Percentiles rank a stretch among this genome's conserved stretches.
Conservation (phyloP, 768 basidiomycete species). For the Lactarius pseudohatsudake region DNA sequence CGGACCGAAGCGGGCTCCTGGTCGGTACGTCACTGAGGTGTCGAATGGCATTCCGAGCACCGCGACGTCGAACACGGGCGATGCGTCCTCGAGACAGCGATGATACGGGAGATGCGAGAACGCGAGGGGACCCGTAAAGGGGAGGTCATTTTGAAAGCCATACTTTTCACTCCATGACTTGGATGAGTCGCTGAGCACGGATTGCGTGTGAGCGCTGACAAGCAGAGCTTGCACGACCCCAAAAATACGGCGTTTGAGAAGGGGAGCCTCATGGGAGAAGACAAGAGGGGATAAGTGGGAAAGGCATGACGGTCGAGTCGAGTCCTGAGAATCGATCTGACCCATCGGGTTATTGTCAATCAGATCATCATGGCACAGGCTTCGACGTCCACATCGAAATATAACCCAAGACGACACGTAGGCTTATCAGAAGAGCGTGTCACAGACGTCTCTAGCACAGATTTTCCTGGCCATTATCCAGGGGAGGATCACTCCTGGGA, state of each 20-base stretch:
- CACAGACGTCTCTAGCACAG: slow-evolving; percentile 80
- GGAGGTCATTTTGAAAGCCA: slow-evolving; percentile 68
- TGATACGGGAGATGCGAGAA: slow-evolving; percentile 82
- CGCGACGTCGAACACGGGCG: slow-evolving; percentile 65
- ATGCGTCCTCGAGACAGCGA: slow-evolving; percentile 64
- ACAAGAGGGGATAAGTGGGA: neutral
- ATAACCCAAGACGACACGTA: slow-evolving; percentile 57
- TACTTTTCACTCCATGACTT: slow-evolving; percentile 64
- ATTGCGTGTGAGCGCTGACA: slow-evolving; percentile 11
- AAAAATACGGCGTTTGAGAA: neutral
- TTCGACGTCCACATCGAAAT: slow-evolving; percentile 22
- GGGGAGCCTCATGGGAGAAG: slow-evolving; percentile 1
- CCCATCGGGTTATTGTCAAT: neutral
- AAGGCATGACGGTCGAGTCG: neutral
- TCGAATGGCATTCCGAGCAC: slow-evolving; percentile 81
- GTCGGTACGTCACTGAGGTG: slow-evolving; percentile 51
- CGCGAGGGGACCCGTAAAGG: slow-evolving; percentile 76
- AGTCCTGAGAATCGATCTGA: neutral
- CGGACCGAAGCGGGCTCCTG: slow-evolving; percentile 85
- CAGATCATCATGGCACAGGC: slow-evolving; percentile 19
- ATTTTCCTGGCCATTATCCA: slow-evolving; percentile 88
- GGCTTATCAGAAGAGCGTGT: slow-evolving; percentile 68
- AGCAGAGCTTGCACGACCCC: neutral
- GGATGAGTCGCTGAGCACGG: neutral
- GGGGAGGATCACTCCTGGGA: slow-evolving; percentile 86